phyloP scores from a whole-genome alignment of 352 stramenopile genomes.

The Phytophthora meadii region DNA sequence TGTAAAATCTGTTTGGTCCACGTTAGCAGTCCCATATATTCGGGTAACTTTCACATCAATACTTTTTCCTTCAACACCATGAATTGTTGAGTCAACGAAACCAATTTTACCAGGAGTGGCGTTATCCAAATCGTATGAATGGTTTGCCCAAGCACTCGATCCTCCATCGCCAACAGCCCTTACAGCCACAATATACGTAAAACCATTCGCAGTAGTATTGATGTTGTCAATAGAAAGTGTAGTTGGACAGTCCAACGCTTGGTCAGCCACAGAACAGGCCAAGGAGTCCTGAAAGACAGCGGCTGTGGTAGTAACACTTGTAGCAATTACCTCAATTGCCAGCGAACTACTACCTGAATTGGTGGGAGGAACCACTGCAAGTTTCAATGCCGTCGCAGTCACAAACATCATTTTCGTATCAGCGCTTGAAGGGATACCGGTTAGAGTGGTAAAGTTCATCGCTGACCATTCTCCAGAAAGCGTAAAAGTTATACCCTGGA shows the following conservation, averaged over 20 bases:
- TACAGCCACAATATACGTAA: slow-evolving; percentile 32
- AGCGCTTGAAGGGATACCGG: slow-evolving; percentile 33
- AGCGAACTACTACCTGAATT: slow-evolving; percentile 17
- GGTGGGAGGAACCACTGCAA: slow-evolving; percentile 33
- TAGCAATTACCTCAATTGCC: slow-evolving; percentile 22
- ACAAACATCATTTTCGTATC: slow-evolving; percentile 32
- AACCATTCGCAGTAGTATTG: slow-evolving; percentile 8
- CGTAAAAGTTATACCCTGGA: slow-evolving; percentile 22
- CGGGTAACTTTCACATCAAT: slow-evolving; percentile 31
- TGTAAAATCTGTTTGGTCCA: slow-evolving; percentile 29
- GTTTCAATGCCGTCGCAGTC: slow-evolving; percentile 26
- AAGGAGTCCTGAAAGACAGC: slow-evolving; percentile 16
- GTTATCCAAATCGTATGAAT: slow-evolving; percentile 35
- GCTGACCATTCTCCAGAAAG: slow-evolving; percentile 39
- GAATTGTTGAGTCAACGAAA: slow-evolving; percentile 23
- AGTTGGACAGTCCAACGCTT: slow-evolving; percentile 29
- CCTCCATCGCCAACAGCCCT: slow-evolving; percentile 39
- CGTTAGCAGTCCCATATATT: slow-evolving; percentile 30
- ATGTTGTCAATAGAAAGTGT: slow-evolving; percentile 21
- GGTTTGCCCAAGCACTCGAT: slow-evolving; percentile 37
- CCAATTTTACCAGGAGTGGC: slow-evolving; percentile 18
- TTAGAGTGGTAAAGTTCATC: slow-evolving; percentile 36
- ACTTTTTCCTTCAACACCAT: slow-evolving; percentile 17
- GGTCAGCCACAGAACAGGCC: slow-evolving; percentile 1
- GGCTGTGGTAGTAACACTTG: neutral